Evolutionary conservation across 1,284 basidiomycete species (phyloP), one percentile per base, ranked within the genome.

Genomic region (Earliella scabrosa): DNA sequence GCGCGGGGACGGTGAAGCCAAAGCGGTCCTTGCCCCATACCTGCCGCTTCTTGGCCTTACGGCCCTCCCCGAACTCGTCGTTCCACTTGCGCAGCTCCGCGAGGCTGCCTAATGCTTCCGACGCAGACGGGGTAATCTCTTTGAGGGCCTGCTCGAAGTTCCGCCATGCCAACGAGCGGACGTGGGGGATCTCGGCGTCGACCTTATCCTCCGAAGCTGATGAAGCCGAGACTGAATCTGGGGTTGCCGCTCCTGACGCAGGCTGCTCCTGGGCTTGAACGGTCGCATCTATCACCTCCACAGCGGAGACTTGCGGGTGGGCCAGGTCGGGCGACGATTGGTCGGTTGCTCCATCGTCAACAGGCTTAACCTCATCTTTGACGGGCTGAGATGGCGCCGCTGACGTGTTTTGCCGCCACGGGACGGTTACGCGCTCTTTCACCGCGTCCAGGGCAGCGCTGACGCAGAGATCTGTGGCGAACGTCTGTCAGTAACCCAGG

Each of bases 1-100:
- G 45, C 4, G 65, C 49, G 38, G 66, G 58, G 6, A 64, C 56
- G 9, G 65, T 79, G 69, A 92, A 92, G 27, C 90, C 90, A 66
- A 92, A 90, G 52, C 77, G 76, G 50, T 84, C 89, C 69, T 84
- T 87, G 20, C 89, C 88, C 88, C 87, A 91, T 40, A 88, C 84
- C 63, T 83, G 81, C 66, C 80, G 77, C 55, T 81, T 84, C 65
- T 80, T 82, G 56, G 79, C 78, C 66, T 79, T 83, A 29, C 82
- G 77, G 5, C 90, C 90, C 67, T 95, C 93, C 27, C 93, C 94
- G 70, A 94, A 96, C 70, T 95, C 90, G 41, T 94, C 90, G 58
- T 95, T 94, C 93, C 93, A 97, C 73, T 89, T 93, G 45, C 92
- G 83, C 59, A 96, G 75, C 60, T 93, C 93, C 2, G 88, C 77